A percentile compares a stretch with the other conserved stretches of the same genome.
phyloP scores from a whole-genome alignment of 352 stramenopile species.

The Pythium pyrilobum region DNA sequence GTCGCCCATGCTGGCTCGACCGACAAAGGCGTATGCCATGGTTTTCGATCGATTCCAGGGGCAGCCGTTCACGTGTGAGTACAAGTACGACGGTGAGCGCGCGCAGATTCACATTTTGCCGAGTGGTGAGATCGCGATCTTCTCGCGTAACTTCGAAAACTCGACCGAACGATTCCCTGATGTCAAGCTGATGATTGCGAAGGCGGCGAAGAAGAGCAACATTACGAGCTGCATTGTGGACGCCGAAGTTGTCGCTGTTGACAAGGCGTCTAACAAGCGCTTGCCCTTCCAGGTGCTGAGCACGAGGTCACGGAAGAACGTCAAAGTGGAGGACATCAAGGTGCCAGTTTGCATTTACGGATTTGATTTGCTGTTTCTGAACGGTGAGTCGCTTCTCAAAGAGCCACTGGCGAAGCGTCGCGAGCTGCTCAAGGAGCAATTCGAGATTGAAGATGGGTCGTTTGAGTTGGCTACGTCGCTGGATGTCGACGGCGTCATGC shows the following conservation, averaged over 20 bases:
- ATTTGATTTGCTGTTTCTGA: constrained; percentile 99
- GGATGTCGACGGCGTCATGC: constrained; percentile 79
- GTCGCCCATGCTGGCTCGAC: constrained; percentile 98
- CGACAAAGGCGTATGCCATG: constrained; percentile 94
- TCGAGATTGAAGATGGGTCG: constrained; percentile 88
- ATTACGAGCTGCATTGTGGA: constrained; percentile 96
- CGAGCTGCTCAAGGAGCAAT: constrained; percentile 88
- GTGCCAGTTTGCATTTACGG: constrained; percentile 92
- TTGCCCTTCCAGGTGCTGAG: constrained; percentile 99
- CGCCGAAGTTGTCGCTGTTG: constrained; percentile 98
- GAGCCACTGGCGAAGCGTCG: constrained; percentile 89
- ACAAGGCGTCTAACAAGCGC: constrained; percentile 93
- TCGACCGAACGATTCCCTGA: constrained; percentile 97
- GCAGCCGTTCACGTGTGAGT: constrained; percentile 97
- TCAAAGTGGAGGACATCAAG: constrained; percentile 88
- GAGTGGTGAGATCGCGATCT: constrained; percentile 93
- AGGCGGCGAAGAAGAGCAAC: constrained; percentile 45
- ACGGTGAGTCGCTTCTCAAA: constrained; percentile 93
- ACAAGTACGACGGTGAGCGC: constrained; percentile 99
- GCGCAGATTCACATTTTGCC: constrained; percentile 93
- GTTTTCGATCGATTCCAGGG: constrained; percentile 97
- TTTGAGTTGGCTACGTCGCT: constrained; percentile 95
- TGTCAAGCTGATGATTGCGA: constrained; percentile 69
- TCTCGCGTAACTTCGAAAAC: constrained; percentile 98
- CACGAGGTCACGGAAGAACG: constrained; percentile 95